Evolutionary conservation across 345 rosid genomes (phyloP), one percentile per base, ranked within the genome.

Genomic region (Lenwebbia sp.): DNA sequence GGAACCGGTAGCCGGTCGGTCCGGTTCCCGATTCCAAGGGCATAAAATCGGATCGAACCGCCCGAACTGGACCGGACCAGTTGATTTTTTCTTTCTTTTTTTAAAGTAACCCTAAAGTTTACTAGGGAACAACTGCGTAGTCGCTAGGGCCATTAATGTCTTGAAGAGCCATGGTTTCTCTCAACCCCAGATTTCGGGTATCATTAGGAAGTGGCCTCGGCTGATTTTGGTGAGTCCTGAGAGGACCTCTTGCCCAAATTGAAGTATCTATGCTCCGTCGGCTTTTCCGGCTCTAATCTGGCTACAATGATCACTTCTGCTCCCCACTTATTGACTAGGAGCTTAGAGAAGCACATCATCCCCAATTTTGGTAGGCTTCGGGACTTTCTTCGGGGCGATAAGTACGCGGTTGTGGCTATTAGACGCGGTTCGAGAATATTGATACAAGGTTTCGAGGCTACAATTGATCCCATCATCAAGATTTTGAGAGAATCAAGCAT

Each of bases 211-310:
- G 75, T 15, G 75, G 60, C 90, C 92, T 14, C 4, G 2, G 13
- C 2, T 88, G 51, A 84, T 91, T 10, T 7, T 40, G 10, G 1
- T 4, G 54, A 58, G 60, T 15, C 92, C 89, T 12, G 90, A 75
- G 55, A 88, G 52, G 44, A 89, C 47, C 87, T 92, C 85, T 37
- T 83, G 52, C 94, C 93, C 75, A 92, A 92, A 70, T 44, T 92
- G 7, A 85, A 92, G 37, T 90, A 89, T 62, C 85, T 92, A 52
- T 10, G 21, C 55, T 90, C 93, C 17, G 82, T 56, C 84, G 93
- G 92, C 7, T 11, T 88, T 47, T 89, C 92, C 26, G 51, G 49
- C 23, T 3, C 84, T 14, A 89, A 86, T 3, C 37, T 90, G 33
- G 83, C 41, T 6, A 54, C 14, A 17, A 28, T 88, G 49, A 56